phyloP scores from a whole-genome alignment of 2,329 filamentous ascomycete species.

The Colletotrichum lini region DNA sequence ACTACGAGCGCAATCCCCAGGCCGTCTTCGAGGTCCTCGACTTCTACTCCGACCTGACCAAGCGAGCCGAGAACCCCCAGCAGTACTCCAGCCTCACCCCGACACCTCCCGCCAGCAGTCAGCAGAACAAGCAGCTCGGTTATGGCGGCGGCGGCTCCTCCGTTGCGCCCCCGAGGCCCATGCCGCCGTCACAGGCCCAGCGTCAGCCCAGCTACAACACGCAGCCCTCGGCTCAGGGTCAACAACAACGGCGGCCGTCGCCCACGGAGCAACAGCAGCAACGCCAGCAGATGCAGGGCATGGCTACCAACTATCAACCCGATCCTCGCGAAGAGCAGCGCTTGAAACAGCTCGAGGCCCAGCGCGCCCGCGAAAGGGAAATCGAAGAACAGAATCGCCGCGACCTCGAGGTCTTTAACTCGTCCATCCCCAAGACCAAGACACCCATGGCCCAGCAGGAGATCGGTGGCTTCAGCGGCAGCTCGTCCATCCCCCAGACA shows the following conservation, averaged over 20 bases:
- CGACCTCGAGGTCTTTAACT: slow-evolving; percentile 91
- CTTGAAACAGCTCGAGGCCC: slow-evolving; percentile 74
- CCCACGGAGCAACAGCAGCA: slow-evolving; percentile 65
- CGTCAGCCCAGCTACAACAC: slow-evolving; percentile 61
- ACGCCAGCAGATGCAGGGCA: slow-evolving; percentile 71
- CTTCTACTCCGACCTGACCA: slow-evolving; percentile 88
- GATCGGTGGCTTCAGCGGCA: slow-evolving; percentile 78
- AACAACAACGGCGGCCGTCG: slow-evolving; percentile 61
- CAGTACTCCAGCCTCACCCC: slow-evolving; percentile 78
- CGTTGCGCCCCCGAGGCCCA: slow-evolving; percentile 79
- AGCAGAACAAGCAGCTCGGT: slow-evolving; percentile 74
- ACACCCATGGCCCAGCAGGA: slow-evolving; percentile 90
- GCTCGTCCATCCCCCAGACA: slow-evolving; percentile 59
- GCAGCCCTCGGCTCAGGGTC: slow-evolving; percentile 52
- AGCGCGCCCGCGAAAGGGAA: slow-evolving; percentile 68
- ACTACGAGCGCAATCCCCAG: slow-evolving; percentile 97
- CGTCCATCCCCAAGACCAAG: slow-evolving; percentile 86
- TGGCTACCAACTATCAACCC: slow-evolving; percentile 69
- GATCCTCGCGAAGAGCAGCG: slow-evolving; percentile 69
- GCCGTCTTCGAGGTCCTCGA: slow-evolving; percentile 85
- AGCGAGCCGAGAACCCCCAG: slow-evolving; percentile 79
- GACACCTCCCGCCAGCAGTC: slow-evolving; percentile 70
- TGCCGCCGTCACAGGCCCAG: slow-evolving; percentile 63
- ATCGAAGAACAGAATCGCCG: slow-evolving; percentile 77
- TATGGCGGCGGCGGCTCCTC: slow-evolving; percentile 69